Evolutionary conservation across 1,139 yeast genomes (phyloP).

Genomic region (Kurtzmaniella quercitrusa): DNA sequence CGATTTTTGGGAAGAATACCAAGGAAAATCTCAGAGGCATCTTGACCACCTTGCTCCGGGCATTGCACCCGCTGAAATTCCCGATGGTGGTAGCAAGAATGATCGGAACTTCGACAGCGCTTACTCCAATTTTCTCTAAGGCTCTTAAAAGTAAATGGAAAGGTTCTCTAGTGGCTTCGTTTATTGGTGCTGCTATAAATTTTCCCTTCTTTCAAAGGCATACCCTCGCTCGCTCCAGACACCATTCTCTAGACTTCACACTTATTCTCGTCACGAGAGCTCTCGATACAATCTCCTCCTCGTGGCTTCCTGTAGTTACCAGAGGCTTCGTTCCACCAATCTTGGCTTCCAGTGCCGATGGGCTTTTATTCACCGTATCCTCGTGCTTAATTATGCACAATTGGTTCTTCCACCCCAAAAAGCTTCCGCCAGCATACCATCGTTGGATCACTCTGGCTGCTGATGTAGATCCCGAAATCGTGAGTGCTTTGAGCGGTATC

Average conservation of each 20-base stretch:
- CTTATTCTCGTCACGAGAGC: constrained; percentile 20
- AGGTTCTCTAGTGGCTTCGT: constrained; percentile 13
- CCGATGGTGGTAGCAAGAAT: constrained; percentile 24
- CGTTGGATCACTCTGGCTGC: constrained; percentile 41
- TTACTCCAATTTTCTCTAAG: constrained; percentile 15
- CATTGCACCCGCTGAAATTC: constrained; percentile 24
- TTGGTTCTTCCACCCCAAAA: constrained; percentile 35
- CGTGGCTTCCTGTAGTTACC: constrained; percentile 12
- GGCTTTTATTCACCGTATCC: constrained; percentile 15
- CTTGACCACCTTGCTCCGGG: constrained; percentile 15
- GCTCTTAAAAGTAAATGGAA: constrained; percentile 7
- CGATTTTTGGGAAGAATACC: constrained; percentile 13
- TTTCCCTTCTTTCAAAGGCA: constrained; percentile 19
- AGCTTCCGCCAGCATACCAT: constrained; percentile 30
- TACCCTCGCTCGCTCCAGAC: constrained; percentile 13
- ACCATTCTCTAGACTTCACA: constrained; percentile 22
- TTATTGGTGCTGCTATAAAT: constrained; percentile 17
- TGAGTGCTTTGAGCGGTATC: constrained; percentile 23
- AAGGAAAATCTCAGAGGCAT: constrained; percentile 10
- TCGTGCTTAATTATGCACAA: constrained; percentile 31
- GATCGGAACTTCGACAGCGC: constrained; percentile 15
- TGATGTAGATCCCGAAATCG: constrained; percentile 31
- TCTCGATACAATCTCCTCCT: constrained; percentile 17
- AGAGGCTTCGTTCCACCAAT: constrained; percentile 15
- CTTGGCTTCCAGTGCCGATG: constrained; percentile 12